Evolutionary conservation across 768 basidiomycete species (phyloP).

Genomic region (Lactarius tabidus): DNA sequence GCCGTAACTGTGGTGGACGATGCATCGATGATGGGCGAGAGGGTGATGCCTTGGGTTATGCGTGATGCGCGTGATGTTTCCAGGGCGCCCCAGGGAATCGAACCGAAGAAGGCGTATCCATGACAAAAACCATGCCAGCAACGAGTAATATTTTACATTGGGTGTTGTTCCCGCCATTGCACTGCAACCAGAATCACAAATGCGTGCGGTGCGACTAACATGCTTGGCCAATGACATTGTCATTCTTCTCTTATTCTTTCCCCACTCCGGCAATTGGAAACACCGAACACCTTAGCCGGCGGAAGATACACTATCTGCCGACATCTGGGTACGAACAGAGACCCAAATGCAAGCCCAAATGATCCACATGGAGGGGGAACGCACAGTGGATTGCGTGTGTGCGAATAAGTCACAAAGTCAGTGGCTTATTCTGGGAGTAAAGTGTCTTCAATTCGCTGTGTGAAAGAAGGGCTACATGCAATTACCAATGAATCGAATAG

Average conservation of each 20-base stretch:
- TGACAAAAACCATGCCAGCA: not conserved
- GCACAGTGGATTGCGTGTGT: not conserved
- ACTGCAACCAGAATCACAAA: not conserved
- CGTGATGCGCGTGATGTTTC: not conserved
- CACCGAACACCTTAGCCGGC: not conserved
- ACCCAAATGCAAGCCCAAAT: no score
- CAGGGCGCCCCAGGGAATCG: not conserved
- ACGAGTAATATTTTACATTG: not conserved
- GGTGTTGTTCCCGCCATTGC: not conserved
- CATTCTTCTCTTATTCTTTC: not conserved
- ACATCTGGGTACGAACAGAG: not conserved
- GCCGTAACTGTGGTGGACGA: not conserved
- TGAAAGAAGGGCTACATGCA: not conserved
- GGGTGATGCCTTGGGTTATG: not conserved
- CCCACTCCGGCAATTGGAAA: not conserved
- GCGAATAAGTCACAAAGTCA: not conserved
- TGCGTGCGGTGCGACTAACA: not conserved
- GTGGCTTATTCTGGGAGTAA: not conserved
- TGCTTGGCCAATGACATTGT: not conserved
- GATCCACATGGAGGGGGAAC: not conserved
- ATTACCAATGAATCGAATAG: conserved; percentile 13
- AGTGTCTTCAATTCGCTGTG: not conserved
- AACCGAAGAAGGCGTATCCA: not conserved
- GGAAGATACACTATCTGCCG: not conserved
- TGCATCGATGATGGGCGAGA: not conserved